Evolutionary conservation across 306 rosid genomes (phyloP), one percentile per base, ranked within the genome.

Genomic region (Prinsepia uniflora): DNA sequence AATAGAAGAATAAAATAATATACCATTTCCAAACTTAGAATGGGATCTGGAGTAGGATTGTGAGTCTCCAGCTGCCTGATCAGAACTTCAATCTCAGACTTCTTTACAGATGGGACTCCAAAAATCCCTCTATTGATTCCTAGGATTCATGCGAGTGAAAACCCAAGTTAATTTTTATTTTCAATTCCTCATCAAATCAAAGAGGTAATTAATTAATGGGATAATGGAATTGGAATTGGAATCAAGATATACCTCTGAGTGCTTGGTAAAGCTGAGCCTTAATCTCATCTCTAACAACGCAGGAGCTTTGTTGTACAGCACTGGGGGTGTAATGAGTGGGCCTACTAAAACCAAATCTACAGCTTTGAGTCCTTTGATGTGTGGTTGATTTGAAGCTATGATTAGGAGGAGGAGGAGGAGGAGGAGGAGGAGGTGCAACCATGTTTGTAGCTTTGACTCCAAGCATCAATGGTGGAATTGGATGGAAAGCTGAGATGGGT

Each of bases 121-220:
- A 92, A 92, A 62, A 89, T 89, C 44, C 98, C 96, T 78, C 95
- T 84, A 11, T 92, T 50, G 20, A 50, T 50, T 50, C 97, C 97
- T 81, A 85, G 61, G 71, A 92, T 54, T 10, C 63, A 54, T 7
- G 71, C 72, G 47, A 7, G 18, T 56, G 45, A 58, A 64, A 78
- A 73, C 34, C 75, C 63, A 54, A 40, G 64, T 73, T 81, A 86
- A 57, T 64, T 68, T 61, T 63, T 55, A 15, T 40, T 72, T 69
- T 40, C 62, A 18, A 65, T 44, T 34, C 15, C 48, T 57, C n/a
- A 72, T 41, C 68, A 41, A 63, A 39, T 67, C 57, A 22, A 5
- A 24, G 30, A 15, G 0, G 64, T 43, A 66, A 19, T 8, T 7
- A 24, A 24, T 24, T 42, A 54, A 24, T 57, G 43, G 62, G 30